Evolutionary conservation across 2,329 filamentous ascomycete species (phyloP), one percentile per base, ranked within the genome.

Genomic region (Talaromyces sp.): DNA sequence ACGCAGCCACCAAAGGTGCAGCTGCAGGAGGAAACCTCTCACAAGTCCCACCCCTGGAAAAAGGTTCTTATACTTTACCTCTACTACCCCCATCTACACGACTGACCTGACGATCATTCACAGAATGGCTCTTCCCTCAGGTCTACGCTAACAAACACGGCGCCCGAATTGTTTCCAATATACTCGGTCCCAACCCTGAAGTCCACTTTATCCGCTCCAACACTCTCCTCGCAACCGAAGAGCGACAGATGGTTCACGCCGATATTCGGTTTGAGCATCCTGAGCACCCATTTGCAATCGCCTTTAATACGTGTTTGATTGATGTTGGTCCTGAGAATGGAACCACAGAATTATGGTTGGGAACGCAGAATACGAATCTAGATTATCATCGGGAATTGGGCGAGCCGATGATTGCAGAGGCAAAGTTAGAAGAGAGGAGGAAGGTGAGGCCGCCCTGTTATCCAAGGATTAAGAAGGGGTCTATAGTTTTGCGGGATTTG

Each of bases 401-500:
- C 7, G 60, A 62, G 33, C 60, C 60, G 22, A 41, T 62, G 31
- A 52, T 62, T 50, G 27, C 60, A 22, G 41, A 37, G 31, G 49
- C 58, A 4, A 60, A 66, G 10, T 35, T 67, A 31, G 72, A 70
- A 56, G 69, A 68, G 35, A 66, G 72, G 2, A 47, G 68, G n/a
- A 66, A 63, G 14, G 63, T 73, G 7, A 66, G 73, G 14, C 72
- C 73, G 16, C 73, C 74, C 2, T 64, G 74, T 7, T 72, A 73
- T 66, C 71, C 72, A 0, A 62, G 45, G 35, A 65, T 65, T 35
- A n/a, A 41, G 35, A 68, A 69, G 19, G 74, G 73, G 14, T 73
- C 74, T 39, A 68, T 76, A 56, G 70, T 74, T 67, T 66, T 75
- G 24, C 69, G 74, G 58, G 74, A 75, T 59, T 35, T 75, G 45